Base-by-base conservation (phyloP, 2,329 filamentous ascomycete species). In the Clathrospora elynae region DNA sequence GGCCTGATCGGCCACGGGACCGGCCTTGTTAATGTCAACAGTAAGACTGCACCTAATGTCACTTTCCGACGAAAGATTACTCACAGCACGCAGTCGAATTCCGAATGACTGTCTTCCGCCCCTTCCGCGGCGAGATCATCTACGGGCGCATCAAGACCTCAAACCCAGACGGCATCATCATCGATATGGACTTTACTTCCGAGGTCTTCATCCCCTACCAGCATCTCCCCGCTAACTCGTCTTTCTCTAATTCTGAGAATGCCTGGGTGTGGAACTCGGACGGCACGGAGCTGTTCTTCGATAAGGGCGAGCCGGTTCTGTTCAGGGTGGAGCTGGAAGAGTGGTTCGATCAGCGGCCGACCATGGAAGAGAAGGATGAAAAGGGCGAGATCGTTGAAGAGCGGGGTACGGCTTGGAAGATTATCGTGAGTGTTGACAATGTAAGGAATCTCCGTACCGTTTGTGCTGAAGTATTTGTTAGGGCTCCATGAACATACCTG, bases 91-190 rank as follows among this genome's bases (percentile, higher is more conserved):
- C 53, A 93, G 92, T 95, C 35, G 90, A 95, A 67, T 99, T 97
- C 64, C 87, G 90, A 14, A 78, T 99, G 64, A 79, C 96, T 12
- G 90, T 99, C 19, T 99, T 97, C 70, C 85, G 93, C 16, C 93
- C 93, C 0, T 97, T 96, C 76, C 95, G 95, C 66, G 89, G 90
- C 33, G 93, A 99, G 68, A 89, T 96, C 46, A 80, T 99, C 61
- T 78, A 88, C 30, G 93, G 88, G 11, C 86, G 84, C 53, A 96
- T 99, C 70, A 85, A 85, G 52, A 85, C 83, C 53, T 85, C 85
- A 23, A 86, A 81, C 1, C 78, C 84, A 6, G 75, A 84, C 2
- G 90, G 88, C 24, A 89, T 95, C 61, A 83, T 84, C 61, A 78
- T 97, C 46, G 84, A 85, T 34, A 86, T 91, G 3, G 89, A 96